Conservation (phyloP, 208 protist genomes). For the Wallacemonas sp. region DNA sequence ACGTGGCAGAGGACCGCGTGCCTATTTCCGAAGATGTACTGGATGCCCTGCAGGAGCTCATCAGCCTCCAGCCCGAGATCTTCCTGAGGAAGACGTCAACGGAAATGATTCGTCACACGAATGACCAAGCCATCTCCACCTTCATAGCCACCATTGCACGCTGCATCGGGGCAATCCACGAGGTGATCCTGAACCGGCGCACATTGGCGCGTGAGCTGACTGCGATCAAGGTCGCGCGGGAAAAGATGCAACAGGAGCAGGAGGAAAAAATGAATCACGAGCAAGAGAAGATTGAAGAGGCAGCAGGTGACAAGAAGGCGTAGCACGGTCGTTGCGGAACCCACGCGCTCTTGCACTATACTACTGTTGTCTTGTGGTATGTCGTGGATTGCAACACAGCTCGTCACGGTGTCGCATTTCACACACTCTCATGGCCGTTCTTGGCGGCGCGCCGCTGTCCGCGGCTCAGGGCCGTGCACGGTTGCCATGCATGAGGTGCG, state of each 20-base stretch:
- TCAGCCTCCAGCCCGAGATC: constrained; percentile 86
- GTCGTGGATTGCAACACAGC: no score
- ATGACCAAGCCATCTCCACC: constrained; percentile 84
- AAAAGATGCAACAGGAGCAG: constrained; percentile 57
- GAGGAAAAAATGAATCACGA: constrained; percentile 49
- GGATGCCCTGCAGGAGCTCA: constrained; percentile 86
- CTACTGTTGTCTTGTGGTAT: neutral
- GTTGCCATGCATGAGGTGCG: no score
- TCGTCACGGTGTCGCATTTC: no score
- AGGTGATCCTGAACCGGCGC: constrained; percentile 85
- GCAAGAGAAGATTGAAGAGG: constrained; percentile 58
- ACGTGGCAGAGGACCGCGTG: constrained; percentile 71
- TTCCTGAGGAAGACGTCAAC: constrained; percentile 80
- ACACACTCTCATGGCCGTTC: no score
- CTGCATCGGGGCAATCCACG: constrained; percentile 81
- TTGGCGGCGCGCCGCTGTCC: no score
- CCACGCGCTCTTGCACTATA: neutral
- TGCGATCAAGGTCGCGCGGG: constrained; percentile 59
- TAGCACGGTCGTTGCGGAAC: neutral
- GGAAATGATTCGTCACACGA: constrained; percentile 86
- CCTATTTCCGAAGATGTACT: constrained; percentile 87
- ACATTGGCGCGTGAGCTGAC: constrained; percentile 72
- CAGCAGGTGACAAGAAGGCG: constrained; percentile 28
- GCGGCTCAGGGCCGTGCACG: no score
- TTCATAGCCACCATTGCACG: constrained; percentile 82